Evolutionary conservation across 129 eudicot species (phyloP).

Genomic region (Pittosporum tobira): DNA sequence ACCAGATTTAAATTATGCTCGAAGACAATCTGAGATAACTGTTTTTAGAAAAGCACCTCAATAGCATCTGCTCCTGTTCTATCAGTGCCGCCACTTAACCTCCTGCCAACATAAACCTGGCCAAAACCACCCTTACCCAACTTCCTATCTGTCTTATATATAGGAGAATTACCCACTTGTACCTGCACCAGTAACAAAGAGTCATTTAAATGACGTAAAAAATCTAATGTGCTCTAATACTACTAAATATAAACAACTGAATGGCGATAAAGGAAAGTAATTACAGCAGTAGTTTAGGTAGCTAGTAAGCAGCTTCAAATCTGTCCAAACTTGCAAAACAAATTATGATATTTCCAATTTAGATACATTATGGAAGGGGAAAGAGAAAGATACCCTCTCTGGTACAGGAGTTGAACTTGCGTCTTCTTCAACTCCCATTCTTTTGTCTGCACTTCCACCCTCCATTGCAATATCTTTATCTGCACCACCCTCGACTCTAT

Average conservation of each 20-base stretch:
- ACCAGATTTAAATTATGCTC: neutral
- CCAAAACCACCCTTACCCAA: constrained; percentile 99
- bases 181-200: constrained; percentile 48
- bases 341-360: constrained; percentile 10
- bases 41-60: constrained; percentile 50
- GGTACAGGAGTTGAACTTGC: constrained; percentile 77
- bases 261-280: neutral
- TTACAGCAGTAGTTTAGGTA: neutral
- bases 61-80: constrained; percentile 92
- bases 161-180: constrained; percentile 91
- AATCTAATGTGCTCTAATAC: neutral
- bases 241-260: neutral
- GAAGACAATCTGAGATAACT: neutral
- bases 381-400: constrained; percentile 57
- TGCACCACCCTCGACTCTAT: constrained; percentile 44
- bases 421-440: constrained; percentile 79
- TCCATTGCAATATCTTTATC: constrained; percentile 82
- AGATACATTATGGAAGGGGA: neutral
- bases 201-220: neutral
- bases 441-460: constrained; percentile 75
- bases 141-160: constrained; percentile 75
- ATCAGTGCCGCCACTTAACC: constrained; percentile 71
- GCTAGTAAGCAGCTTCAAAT: neutral
- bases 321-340: neutral
- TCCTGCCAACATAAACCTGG: constrained; percentile 95